These are phyloP conservation scores for Mollisiaceae sp. DNA, from an alignment of 2,329 filamentous ascomycete genomes.

Conservation along the genomic window DNA sequence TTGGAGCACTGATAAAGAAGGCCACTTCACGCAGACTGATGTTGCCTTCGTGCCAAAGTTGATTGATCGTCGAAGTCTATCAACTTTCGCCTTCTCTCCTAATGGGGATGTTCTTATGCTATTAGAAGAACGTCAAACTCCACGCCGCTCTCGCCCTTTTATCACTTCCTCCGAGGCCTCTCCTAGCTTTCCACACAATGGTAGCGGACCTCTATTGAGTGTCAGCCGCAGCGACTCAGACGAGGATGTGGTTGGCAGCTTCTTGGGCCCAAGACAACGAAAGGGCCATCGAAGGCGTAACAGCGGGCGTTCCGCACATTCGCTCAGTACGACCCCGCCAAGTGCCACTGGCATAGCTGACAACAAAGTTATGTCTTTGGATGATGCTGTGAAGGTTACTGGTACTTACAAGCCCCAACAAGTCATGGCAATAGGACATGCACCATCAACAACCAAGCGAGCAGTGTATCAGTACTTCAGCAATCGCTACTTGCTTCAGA, in stretches of 20 bases:
- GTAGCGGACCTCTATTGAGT: conserved; percentile 56
- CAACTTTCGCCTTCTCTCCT: conserved; percentile 64
- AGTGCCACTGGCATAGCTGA: conserved; percentile 44
- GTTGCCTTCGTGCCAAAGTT: conserved; percentile 66
- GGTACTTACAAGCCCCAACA: conserved; percentile 64
- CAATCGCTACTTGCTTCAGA: conserved; percentile 59
- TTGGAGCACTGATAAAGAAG: conserved; percentile 69
- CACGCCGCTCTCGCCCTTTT: conserved; percentile 49
- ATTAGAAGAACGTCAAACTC: conserved; percentile 60
- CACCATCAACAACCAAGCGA: conserved; percentile 57
- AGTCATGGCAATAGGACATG: conserved; percentile 64
- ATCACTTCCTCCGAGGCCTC: conserved; percentile 38
- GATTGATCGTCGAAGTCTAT: conserved; percentile 66
- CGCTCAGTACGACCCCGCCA: conserved; percentile 61
- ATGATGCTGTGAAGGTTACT: conserved; percentile 62
- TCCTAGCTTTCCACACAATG: conserved; percentile 46
- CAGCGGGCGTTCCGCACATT: conserved; percentile 50
- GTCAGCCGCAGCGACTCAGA: conserved; percentile 68
- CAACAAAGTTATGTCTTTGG: conserved; percentile 55
- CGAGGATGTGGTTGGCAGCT: conserved; percentile 66
- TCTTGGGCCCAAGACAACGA: conserved; percentile 56
- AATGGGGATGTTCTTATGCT: conserved; percentile 65
- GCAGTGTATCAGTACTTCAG: conserved; percentile 62
- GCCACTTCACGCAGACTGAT: conserved; percentile 68
- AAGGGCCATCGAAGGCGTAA: conserved; percentile 49